Conservation (phyloP, 1,284 basidiomycete species). For the Cryptococcus sp. region DNA sequence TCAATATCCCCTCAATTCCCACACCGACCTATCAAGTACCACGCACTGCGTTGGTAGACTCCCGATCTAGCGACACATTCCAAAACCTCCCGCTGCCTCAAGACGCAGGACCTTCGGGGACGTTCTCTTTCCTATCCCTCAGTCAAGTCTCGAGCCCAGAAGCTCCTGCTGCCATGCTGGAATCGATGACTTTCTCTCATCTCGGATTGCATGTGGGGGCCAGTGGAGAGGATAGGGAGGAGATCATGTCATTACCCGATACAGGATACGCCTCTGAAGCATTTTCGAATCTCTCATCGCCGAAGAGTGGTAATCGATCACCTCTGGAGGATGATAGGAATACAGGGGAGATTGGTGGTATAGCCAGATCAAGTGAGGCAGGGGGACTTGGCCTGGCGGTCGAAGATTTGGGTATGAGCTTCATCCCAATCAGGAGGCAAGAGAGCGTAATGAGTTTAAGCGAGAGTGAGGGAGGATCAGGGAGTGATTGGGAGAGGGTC, state of each 20-base stretch:
- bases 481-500: not conserved
- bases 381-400: not conserved
- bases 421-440: not conserved
- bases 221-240: not conserved
- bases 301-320: not conserved
- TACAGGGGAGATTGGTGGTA: too few relatives aligned
- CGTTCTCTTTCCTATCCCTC: slow-evolving; percentile 27
- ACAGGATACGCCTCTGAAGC: not conserved
- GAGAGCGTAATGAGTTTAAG: not conserved
- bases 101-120: slow-evolving; percentile 9
- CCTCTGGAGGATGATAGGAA: too few relatives aligned
- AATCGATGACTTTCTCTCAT: not conserved
- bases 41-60: not conserved
- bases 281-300: not conserved
- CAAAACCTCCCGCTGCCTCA: not conserved
- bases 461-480: not conserved
- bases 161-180: not conserved
- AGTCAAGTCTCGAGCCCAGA: slow-evolving; percentile 21
- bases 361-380: too few relatives aligned
- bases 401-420: not conserved
- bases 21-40: slow-evolving; percentile 4
- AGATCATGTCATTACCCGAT: not conserved
- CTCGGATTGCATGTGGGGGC: too few relatives aligned
- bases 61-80: not conserved
- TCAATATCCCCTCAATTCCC: slow-evolving; percentile 7